These are phyloP conservation scores for Centaurea solstitialis DNA, from an alignment of 129 eudicot species.

Conservation along the genomic window DNA sequence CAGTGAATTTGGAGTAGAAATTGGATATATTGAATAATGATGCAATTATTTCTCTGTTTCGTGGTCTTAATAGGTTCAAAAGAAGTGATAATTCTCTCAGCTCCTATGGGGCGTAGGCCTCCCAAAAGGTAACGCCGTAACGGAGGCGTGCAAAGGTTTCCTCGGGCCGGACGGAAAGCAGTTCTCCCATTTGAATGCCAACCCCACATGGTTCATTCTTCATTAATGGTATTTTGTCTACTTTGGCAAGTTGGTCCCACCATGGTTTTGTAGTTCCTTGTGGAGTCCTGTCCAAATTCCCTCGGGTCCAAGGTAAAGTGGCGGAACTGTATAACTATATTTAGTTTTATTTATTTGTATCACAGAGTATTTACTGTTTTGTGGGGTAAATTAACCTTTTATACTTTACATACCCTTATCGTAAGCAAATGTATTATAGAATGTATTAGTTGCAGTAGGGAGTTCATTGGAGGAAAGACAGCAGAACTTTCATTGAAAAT, in stretches of 20 bases:
- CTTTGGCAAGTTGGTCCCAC: background rate
- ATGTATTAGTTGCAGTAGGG: background rate
- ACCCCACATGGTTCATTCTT: background rate
- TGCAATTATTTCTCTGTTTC: background rate
- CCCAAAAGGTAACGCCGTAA: too few species aligned
- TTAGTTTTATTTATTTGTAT: too few species aligned
- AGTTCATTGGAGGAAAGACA: background rate
- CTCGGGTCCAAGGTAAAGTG: background rate
- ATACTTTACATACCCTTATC: background rate
- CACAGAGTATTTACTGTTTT: background rate
- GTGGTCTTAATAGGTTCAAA: background rate
- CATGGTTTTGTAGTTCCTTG: background rate
- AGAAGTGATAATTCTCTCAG: background rate
- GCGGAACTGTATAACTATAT: background rate
- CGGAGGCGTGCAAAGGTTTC: too few species aligned
- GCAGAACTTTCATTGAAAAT: background rate
- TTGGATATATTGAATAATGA: background rate
- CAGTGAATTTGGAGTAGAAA: background rate
- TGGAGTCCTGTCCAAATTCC: background rate
- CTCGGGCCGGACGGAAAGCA: too few species aligned
- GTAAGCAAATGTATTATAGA: background rate
- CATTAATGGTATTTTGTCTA: background rate
- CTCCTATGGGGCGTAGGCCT: too few species aligned
- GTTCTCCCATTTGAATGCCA: background rate
- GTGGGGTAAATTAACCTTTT: background rate